Base-by-base conservation (phyloP, 768 basidiomycete genomes). In the Naganishia vishniacii region DNA sequence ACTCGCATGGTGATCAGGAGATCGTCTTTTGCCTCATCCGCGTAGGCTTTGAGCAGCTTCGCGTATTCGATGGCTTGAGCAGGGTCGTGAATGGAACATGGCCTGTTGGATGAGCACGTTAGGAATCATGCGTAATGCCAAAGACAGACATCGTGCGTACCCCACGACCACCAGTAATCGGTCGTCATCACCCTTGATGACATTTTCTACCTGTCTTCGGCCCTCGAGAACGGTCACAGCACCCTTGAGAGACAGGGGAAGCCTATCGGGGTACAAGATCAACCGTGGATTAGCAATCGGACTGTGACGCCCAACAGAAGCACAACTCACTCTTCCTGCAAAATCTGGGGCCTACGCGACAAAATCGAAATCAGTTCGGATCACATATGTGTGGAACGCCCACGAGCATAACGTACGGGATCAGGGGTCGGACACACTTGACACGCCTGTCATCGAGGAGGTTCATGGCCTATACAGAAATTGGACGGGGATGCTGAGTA, bases 1-100 rank as follows among this genome's bases (percentile, higher is more conserved):
- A 90, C 86, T 44, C 95, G 84, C 95, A 99, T 99, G 77, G 98
- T 80, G 73, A 99, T 88, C 72, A 88, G 81, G 53, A 99, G 81
- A 70, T 92, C 79, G 1, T 77, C 76, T 20, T 81, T 77, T 82
- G 80, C 46, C 86, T 82, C 79, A 86, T 87, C 3, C 79, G 80
- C 74, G 83, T 88, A 73, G 89, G 83, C 48, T 85, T 71, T 67
- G 56, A 72, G 68, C 61, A 70, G 66, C 20, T 62, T 62, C 13
- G 79, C 79, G 68, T 80, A 80, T 70, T 80, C 78, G 53, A 74
- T 78, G 1, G 92, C 93, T 76, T 92, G 89, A 59, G 86, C 85
- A 3, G 89, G 79, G 9, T 86, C 88, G 75, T 98, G 94, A 67
- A 98, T 95, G 0, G 89, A 91, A 80, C 94, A 98, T 26, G 94